A percentile compares a stretch with the other conserved stretches of the same genome.
These are phyloP conservation scores for Arthromyces matolae DNA, from an alignment of 768 basidiomycete genomes.

Conservation along the genomic window DNA sequence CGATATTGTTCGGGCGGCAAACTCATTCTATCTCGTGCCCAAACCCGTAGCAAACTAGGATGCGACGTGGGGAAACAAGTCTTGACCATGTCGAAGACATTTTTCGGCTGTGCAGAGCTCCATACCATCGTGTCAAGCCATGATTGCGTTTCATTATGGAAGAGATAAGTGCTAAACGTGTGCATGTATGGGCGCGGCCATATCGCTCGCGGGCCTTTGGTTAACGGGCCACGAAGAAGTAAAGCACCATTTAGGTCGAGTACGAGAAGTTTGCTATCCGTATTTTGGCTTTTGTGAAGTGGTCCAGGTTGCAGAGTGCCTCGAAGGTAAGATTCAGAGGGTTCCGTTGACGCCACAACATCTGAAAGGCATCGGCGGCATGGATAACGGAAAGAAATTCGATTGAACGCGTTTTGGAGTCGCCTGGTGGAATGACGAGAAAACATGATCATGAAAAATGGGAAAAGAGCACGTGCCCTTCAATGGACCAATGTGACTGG, in stretches of 20 bases:
- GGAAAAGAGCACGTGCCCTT: too few relatives aligned
- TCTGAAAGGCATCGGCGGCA: too few relatives aligned
- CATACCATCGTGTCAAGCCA: constrained; percentile 86
- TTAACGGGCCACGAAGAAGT: not conserved
- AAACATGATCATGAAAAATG: too few relatives aligned
- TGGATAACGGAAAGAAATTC: too few relatives aligned
- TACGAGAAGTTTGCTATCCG: not conserved
- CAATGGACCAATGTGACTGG: too few relatives aligned
- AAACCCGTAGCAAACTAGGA: constrained; percentile 50
- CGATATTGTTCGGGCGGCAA: constrained; percentile 54
- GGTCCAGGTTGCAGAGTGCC: not conserved
- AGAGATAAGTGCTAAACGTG: constrained; percentile 57
- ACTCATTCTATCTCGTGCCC: constrained; percentile 76
- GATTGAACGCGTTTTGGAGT: too few relatives aligned
- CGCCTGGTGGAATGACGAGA: too few relatives aligned
- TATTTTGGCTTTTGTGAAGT: not conserved
- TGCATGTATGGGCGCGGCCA: constrained; percentile 53
- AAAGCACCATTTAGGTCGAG: not conserved
- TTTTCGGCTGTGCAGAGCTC: constrained; percentile 80
- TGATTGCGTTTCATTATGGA: constrained; percentile 47
- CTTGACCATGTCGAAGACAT: constrained; percentile 68
- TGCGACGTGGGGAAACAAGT: constrained; percentile 46
- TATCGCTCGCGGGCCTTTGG: not conserved
- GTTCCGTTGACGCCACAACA: too few relatives aligned
- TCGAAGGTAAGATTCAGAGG: not conserved